phyloP scores from a whole-genome alignment of 2,329 filamentous ascomycete genomes.

The Nemania sp. region DNA sequence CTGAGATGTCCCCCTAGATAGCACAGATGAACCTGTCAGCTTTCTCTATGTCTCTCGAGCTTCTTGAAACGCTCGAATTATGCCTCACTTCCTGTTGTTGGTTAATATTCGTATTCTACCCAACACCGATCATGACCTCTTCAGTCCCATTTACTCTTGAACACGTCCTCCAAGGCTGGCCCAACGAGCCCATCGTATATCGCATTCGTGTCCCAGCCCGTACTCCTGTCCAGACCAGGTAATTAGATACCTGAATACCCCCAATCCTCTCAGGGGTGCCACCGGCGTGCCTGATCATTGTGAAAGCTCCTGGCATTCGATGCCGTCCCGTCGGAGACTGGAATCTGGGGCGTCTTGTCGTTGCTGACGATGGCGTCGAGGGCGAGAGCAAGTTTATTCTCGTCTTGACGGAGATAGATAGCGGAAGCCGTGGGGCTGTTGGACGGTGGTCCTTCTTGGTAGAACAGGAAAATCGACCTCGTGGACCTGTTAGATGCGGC shows the following conservation, averaged over 20 bases:
- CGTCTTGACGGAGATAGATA: slow-evolving; percentile 1
- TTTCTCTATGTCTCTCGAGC: too few relatives aligned
- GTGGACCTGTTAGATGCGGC: slow-evolving; percentile 2
- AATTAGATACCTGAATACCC: not conserved
- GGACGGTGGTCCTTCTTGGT: not conserved
- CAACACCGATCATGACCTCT: not conserved
- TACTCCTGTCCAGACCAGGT: not conserved
- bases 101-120: not conserved
- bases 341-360: slow-evolving; percentile 4
- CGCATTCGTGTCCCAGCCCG: slow-evolving; percentile 4
- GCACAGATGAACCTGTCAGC: not conserved
- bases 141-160: slow-evolving; percentile 4
- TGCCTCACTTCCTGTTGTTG: not conserved
- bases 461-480: slow-evolving; percentile 1
- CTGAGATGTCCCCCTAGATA: not conserved
- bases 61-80: too few relatives aligned
- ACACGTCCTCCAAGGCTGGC: slow-evolving; percentile 1
- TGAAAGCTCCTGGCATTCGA: slow-evolving; percentile 2
- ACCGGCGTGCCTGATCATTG: not conserved
- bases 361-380: not conserved
- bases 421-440: slow-evolving; percentile 2
- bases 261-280: slow-evolving; percentile 2
- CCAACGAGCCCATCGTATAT: slow-evolving; percentile 6
- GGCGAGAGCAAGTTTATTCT: slow-evolving; percentile 8
- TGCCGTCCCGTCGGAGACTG: slow-evolving; percentile 5